Percentiles rank a stretch among this genome's conserved stretches.
phyloP scores from a whole-genome alignment of 202 grass and related monocot genomes.

The Cymbopogon flexuosus region DNA sequence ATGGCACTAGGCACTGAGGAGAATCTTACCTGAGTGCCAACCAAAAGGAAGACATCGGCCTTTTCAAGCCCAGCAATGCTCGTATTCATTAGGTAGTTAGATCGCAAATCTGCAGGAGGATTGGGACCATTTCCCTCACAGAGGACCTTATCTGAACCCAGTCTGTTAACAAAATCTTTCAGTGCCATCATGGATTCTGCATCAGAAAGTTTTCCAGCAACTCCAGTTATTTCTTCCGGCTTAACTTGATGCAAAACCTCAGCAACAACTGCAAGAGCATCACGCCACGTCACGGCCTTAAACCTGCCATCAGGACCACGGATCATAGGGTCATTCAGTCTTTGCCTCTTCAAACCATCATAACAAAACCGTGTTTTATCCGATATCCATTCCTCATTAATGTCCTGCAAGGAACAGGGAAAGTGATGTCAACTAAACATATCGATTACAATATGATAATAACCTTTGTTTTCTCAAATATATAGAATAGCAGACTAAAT shows the following conservation, averaged over 20 bases:
- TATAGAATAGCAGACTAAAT: background rate
- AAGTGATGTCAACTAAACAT: background rate
- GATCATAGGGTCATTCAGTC: constrained; percentile 97
- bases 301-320: constrained; percentile 90
- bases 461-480: constrained; percentile 6
- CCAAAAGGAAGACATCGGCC: constrained; percentile 91
- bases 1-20: background rate
- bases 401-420: constrained; percentile 56
- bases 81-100: constrained; percentile 86
- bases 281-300: constrained; percentile 80
- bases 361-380: constrained; percentile 98
- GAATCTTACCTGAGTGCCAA: constrained; percentile 85
- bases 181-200: constrained; percentile 97
- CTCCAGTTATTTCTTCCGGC: constrained; percentile 83
- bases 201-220: constrained; percentile 90
- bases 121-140: constrained; percentile 84
- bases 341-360: constrained; percentile 95
- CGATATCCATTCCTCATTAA: constrained; percentile 99
- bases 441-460: background rate
- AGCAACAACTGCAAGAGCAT: constrained; percentile 81
- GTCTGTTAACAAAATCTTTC: constrained; percentile 92
- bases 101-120: constrained; percentile 76
- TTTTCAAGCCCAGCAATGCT: constrained; percentile 85
- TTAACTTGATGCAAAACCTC: constrained; percentile 87
- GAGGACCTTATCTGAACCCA: constrained; percentile 86